Evolutionary conservation across 805 yeast species (phyloP), one percentile per base, ranked within the genome.

Genomic region (Wickerhamiella musiphila): DNA sequence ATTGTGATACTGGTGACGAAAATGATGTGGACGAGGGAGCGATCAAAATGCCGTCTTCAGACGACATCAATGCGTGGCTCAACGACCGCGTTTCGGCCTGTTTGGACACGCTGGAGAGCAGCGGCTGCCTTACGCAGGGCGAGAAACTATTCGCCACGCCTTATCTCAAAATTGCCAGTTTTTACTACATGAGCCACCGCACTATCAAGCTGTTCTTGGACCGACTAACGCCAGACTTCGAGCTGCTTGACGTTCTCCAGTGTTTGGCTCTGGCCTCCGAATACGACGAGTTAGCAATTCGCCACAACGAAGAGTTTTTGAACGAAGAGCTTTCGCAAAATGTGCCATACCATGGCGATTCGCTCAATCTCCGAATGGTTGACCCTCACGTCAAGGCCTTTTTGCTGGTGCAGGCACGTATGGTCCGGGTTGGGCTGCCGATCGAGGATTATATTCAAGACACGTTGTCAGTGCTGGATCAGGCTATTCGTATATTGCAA

Each of bases 361-460:
- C 28, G 15, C 45, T 61, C 15, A 47, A 48, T 9, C 41, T 51
- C 39, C 65, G 66, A 39, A 73, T 81, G 54, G 81, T 90, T 74
- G 92, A 83, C 49, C 90, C 92, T 4, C 92, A 78, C 50, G 78
- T 78, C 41, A 78, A 78, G 49, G 71, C 82, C 2, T 78, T 65
- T 44, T 56, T 78, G 38, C 61, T 78, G 42, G 48, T 78, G 6
- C 90, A 78, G 49, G 84, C 86, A 0, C 74, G 64, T 44, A 68
- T 78, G 66, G 58, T 68, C 23, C 57, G 83, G 29, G 59, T 70
- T 5, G 90, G 79, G 37, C 59, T 90, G 29, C 98, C 96, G 2
- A 79, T 90, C 47, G 92, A 93, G 0, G 99, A 90, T 60, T 90
- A 90, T 50, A 63, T 77, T 7, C 96, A 86, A 49, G 98, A 90